These are phyloP conservation scores for Lentinula aciculospora DNA, from an alignment of 768 basidiomycete genomes.

Conservation along the genomic window DNA sequence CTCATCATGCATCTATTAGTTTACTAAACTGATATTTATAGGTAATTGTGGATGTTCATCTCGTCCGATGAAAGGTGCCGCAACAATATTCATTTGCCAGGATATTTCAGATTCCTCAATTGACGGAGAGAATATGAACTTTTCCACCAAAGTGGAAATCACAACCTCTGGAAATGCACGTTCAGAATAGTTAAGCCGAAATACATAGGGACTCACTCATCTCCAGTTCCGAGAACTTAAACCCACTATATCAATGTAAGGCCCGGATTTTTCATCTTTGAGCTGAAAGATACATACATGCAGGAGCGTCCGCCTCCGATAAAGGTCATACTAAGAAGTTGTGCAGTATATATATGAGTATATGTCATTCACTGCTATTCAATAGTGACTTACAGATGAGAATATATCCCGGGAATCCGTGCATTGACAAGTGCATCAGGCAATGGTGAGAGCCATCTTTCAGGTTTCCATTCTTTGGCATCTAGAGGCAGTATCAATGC, in stretches of 20 bases:
- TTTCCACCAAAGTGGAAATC: not conserved
- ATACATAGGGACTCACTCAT: not conserved
- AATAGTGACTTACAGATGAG: conserved; percentile 22
- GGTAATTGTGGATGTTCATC: conserved; percentile 1
- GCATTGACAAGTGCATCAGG: conserved; percentile 25
- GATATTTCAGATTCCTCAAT: not conserved
- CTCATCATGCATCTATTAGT: too few species aligned
- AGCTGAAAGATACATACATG: conserved; percentile 20
- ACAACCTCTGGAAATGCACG: not conserved
- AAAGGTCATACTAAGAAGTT: conserved; percentile 34
- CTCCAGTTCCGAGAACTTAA: conserved; percentile 5
- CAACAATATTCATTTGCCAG: not conserved
- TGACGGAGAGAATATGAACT: not conserved
- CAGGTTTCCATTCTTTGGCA: conserved; percentile 38
- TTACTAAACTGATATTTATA: not conserved
- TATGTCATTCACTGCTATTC: not conserved
- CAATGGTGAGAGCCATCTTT: conserved; percentile 34
- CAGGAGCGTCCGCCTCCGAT: conserved; percentile 35
- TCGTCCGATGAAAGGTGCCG: not conserved
- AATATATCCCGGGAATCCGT: conserved; percentile 29
- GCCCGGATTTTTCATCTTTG: not conserved
- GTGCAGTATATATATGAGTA: too few species aligned
- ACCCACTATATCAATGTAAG: not conserved
- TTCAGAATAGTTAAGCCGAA: not conserved
- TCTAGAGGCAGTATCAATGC: conserved; percentile 15